phyloP scores from a whole-genome alignment of 805 yeast genomes.

The Wickerhamiella kurtzmanii region DNA sequence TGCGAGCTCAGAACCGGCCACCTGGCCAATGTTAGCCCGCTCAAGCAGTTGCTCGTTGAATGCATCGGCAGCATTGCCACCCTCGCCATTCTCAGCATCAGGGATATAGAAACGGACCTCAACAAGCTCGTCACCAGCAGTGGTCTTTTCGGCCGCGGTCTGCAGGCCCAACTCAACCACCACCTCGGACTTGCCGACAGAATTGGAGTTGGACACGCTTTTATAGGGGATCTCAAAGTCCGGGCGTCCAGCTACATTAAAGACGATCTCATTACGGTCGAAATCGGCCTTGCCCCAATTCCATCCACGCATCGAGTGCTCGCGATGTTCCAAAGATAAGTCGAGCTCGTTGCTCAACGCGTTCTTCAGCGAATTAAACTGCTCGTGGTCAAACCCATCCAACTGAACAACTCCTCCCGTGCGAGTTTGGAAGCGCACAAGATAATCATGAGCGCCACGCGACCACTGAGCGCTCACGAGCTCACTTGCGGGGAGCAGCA shows the following conservation, averaged over 20 bases:
- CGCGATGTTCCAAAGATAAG: slow-evolving; percentile 63
- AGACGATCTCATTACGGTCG: slow-evolving; percentile 81
- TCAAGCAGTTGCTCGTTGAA: slow-evolving; percentile 88
- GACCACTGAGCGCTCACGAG: slow-evolving; percentile 76
- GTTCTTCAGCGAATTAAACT: slow-evolving; percentile 64
- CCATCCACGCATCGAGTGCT: slow-evolving; percentile 96
- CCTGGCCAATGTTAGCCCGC: slow-evolving; percentile 87
- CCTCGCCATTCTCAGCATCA: slow-evolving; percentile 49
- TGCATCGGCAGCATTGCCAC: slow-evolving; percentile 61
- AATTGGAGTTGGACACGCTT: slow-evolving; percentile 67
- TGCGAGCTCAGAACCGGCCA: slow-evolving; percentile 87
- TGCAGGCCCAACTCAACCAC: slow-evolving; percentile 69
- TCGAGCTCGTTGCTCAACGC: slow-evolving; percentile 69
- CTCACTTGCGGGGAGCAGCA: slow-evolving; percentile 76
- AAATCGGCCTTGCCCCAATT: slow-evolving; percentile 95
- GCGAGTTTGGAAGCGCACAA: slow-evolving; percentile 77
- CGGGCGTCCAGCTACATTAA: slow-evolving; percentile 77
- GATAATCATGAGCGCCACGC: slow-evolving; percentile 84
- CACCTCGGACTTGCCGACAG: slow-evolving; percentile 87
- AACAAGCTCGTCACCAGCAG: slow-evolving; percentile 89
- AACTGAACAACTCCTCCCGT: slow-evolving; percentile 72
- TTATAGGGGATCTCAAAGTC: slow-evolving; percentile 81
- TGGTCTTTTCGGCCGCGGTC: slow-evolving; percentile 32
- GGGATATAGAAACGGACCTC: slow-evolving; percentile 91
- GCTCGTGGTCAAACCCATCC: slow-evolving; percentile 83